phyloP scores from a whole-genome alignment of 768 basidiomycete species.

The Roridomyces roridus region DNA sequence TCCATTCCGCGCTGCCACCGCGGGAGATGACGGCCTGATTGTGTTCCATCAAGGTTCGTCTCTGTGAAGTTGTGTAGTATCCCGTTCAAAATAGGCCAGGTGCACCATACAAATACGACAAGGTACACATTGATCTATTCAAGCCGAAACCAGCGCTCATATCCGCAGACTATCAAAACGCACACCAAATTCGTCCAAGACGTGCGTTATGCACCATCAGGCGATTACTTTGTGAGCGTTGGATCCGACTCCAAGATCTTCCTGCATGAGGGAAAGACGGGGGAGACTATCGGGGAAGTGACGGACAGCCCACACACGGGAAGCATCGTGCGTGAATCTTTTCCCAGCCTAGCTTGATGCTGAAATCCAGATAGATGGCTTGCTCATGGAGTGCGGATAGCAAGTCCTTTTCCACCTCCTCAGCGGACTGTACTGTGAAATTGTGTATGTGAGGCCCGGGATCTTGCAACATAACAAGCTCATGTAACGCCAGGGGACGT shows the following conservation, averaged over 20 bases:
- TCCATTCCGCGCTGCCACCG: slow-evolving; percentile 91
- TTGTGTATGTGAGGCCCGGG: slow-evolving; percentile 61
- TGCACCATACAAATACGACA: slow-evolving; percentile 89
- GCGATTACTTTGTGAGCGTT: slow-evolving; percentile 85
- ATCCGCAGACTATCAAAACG: slow-evolving; percentile 73
- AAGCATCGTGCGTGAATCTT: slow-evolving; percentile 62
- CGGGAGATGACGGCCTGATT: slow-evolving; percentile 81
- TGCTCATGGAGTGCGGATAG: slow-evolving; percentile 84
- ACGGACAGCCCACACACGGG: slow-evolving; percentile 75
- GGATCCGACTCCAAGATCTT: slow-evolving; percentile 90
- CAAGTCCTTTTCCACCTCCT: slow-evolving; percentile 77
- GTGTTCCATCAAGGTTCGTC: slow-evolving; percentile 78
- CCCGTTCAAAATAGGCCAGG: slow-evolving; percentile 47
- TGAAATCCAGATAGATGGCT: slow-evolving; percentile 55
- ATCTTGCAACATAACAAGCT: neutral
- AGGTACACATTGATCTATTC: slow-evolving; percentile 47
- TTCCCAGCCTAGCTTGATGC: neutral
- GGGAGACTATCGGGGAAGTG: slow-evolving; percentile 76
- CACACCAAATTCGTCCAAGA: slow-evolving; percentile 96
- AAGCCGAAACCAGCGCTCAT: neutral
- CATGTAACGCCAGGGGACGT: slow-evolving; percentile 72
- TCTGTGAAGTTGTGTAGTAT: neutral
- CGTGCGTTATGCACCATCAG: slow-evolving; percentile 81
- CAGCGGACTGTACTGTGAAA: slow-evolving; percentile 87
- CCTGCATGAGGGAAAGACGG: slow-evolving; percentile 89